Evolutionary conservation across 2,329 filamentous ascomycete genomes (phyloP), one percentile per base, ranked within the genome.

Genomic region (Botrytis aclada): DNA sequence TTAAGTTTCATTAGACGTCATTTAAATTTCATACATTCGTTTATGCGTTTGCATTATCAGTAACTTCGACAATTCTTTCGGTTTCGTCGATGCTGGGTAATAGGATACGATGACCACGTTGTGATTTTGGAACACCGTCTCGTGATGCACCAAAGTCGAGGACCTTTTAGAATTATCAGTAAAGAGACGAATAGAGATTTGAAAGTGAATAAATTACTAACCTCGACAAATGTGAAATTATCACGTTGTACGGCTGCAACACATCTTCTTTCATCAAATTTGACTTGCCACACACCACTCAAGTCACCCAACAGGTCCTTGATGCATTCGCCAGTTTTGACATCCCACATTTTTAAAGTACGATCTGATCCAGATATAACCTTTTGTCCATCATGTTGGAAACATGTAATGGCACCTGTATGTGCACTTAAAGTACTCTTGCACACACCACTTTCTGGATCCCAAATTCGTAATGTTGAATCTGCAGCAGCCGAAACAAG

Each of bases 281-380:
- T 96, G 79, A 99, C 96, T 84, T 99, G 96, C 96, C 96, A 99
- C 12, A 99, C 96, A n/a, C 95, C 95, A 77, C 92, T 95, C 51
- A 99, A 86, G 80, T 98, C 95, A 22, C 94, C 97, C 79, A 99
- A 86, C 60, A 99, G 87, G 82, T 99, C 95, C 77, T 95, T 93
- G 70, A 97, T 90, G 81, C 94, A 98, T 79, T 98, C 93, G 66
- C 96, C 96, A 2, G 92, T 97, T 79, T 90, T 89, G 67, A 98
- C 92, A 80, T 99, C 94, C 96, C 96, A 99, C 93, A 99, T 97
- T 85, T 99, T 99, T 76, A 99, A 86, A 5, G 94, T 98, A 79
- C 95, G 91, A 82, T 99, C 96, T 74, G 94, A 97, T 72, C 96
- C 96, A 58, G 93, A 97, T 73, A 99, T 97, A 47, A 99, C 95